phyloP scores from a whole-genome alignment of 1,284 basidiomycete species.

The Ganoderma leucocontextum region DNA sequence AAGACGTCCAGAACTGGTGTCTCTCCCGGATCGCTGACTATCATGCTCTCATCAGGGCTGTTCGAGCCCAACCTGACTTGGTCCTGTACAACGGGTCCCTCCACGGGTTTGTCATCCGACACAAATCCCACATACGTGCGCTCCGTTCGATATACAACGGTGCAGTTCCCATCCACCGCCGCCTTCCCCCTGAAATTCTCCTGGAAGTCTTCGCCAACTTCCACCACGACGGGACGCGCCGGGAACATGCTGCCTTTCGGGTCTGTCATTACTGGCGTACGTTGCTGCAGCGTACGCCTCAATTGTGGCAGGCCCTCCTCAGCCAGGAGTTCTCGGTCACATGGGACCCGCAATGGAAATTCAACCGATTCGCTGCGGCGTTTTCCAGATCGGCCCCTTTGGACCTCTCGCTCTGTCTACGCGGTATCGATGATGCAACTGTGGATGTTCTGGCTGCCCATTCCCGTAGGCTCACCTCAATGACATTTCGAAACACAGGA shows the following conservation, averaged over 20 bases:
- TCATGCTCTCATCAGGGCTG: neutral
- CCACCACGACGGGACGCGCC: neutral
- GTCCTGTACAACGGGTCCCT: neutral
- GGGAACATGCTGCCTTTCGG: neutral
- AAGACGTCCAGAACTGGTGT: conserved; percentile 4
- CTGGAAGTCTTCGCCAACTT: neutral
- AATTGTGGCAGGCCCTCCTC: neutral
- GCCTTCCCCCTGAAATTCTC: neutral
- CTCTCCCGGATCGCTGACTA: neutral
- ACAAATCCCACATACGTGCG: neutral
- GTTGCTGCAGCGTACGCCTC: neutral
- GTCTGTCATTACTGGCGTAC: neutral
- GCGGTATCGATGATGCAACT: neutral
- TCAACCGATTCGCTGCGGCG: neutral
- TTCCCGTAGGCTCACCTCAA: neutral
- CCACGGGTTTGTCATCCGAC: neutral
- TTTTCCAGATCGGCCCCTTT: neutral
- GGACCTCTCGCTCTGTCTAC: neutral
- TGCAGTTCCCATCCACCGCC: neutral
- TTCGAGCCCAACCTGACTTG: neutral
- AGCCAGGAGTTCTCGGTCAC: neutral
- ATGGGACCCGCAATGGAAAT: neutral
- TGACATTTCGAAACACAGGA: neutral
- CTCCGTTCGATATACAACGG: neutral
- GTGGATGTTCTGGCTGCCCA: neutral